Percentiles rank a stretch among this genome's conserved stretches.
Conservation (phyloP, 2,329 filamentous ascomycete genomes). For the Grosmannia serpens region DNA sequence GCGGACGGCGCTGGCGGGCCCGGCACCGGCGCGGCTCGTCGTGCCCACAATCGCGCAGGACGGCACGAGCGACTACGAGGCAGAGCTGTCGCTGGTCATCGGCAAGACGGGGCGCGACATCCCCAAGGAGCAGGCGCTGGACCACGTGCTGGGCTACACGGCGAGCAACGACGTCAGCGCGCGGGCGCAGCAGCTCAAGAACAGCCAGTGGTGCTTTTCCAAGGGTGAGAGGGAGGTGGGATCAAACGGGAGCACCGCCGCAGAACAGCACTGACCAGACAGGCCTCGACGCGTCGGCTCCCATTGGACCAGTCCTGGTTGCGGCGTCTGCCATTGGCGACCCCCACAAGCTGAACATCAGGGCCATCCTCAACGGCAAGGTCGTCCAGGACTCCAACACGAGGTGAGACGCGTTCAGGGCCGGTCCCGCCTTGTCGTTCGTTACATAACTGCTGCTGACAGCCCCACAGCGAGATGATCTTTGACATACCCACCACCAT, state of each 20-base stretch:
- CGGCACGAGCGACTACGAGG: constrained; percentile 27
- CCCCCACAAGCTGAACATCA: constrained; percentile 20
- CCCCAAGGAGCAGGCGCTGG: constrained; percentile 22
- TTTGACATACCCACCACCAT: constrained; percentile 25
- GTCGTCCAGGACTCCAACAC: constrained; percentile 25
- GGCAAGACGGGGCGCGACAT: constrained; percentile 25
- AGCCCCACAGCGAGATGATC: constrained; percentile 21
- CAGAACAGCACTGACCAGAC: background rate
- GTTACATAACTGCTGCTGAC: background rate
- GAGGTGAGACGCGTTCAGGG: constrained; percentile 8
- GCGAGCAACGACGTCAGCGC: constrained; percentile 27
- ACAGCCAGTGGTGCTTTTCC: constrained; percentile 26
- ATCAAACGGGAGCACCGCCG: background rate
- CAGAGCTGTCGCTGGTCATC: constrained; percentile 26
- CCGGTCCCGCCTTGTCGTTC: background rate
- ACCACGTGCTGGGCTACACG: constrained; percentile 29
- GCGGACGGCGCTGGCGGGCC: constrained; percentile 21
- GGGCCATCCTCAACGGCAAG: constrained; percentile 23
- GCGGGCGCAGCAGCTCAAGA: constrained; percentile 24
- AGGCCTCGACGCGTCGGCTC: constrained; percentile 24
- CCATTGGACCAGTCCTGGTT: constrained; percentile 25
- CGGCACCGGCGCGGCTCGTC: constrained; percentile 18
- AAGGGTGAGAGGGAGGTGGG: constrained; percentile 19
- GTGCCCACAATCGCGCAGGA: constrained; percentile 22
- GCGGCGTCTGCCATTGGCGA: constrained; percentile 18